phyloP scores from a whole-genome alignment of 768 basidiomycete species.

The Cytidiella melzeri region DNA sequence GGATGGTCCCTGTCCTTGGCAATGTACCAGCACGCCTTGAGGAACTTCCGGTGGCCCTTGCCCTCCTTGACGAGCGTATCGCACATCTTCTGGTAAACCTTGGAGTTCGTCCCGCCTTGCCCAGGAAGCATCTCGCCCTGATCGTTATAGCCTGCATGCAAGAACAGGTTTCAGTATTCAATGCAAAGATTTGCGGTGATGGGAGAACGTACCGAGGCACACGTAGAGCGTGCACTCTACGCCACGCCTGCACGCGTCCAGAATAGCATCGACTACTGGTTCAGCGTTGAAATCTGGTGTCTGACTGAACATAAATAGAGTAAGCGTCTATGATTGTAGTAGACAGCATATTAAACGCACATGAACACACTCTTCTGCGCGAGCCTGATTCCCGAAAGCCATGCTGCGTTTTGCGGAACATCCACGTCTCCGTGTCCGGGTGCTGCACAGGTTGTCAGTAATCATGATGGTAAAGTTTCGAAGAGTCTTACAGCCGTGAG shows the following conservation, averaged over 20 bases:
- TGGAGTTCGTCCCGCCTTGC: slow-evolving; percentile 68
- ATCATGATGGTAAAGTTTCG: neutral
- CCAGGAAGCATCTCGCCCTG: slow-evolving; percentile 49
- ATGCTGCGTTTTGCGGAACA: slow-evolving; percentile 58
- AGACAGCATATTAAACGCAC: slow-evolving; percentile 19
- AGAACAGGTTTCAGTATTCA: neutral
- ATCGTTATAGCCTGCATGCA: slow-evolving; percentile 34
- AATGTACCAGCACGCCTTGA: slow-evolving; percentile 44
- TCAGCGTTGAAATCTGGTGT: slow-evolving; percentile 66
- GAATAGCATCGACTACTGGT: slow-evolving; percentile 51
- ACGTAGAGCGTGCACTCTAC: slow-evolving; percentile 56
- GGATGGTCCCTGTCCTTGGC: slow-evolving; percentile 62
- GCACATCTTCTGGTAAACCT: slow-evolving; percentile 57
- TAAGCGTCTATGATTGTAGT: neutral
- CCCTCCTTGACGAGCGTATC: slow-evolving; percentile 38
- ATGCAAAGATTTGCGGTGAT: no score
- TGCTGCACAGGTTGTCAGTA: slow-evolving; percentile 16
- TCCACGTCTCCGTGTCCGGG: slow-evolving; percentile 39
- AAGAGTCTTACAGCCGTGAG: slow-evolving; percentile 28
- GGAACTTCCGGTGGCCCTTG: slow-evolving; percentile 35
- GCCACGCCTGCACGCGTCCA: slow-evolving; percentile 56
- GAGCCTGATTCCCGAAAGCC: slow-evolving; percentile 57
- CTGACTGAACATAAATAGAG: slow-evolving; percentile 32
- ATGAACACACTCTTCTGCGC: slow-evolving; percentile 62
- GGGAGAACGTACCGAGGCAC: slow-evolving; percentile 23